phyloP scores from a whole-genome alignment of 1,139 yeast genomes.

The Saccharomyces hybrid region DNA sequence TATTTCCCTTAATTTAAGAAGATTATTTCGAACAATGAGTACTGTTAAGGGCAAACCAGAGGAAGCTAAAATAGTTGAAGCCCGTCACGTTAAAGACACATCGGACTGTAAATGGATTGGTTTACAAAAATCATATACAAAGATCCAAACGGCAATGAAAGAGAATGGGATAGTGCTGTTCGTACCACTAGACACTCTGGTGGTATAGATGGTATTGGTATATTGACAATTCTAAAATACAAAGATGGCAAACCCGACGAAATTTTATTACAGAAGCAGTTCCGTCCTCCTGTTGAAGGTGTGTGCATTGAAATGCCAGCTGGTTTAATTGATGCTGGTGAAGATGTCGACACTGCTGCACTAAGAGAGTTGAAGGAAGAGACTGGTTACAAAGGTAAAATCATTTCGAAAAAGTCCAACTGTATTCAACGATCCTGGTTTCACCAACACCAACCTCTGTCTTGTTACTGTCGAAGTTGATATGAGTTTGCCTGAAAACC shows the following conservation, averaged over 20 bases:
- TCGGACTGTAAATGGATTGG: slow-evolving; percentile 55
- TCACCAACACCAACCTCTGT: slow-evolving; percentile 81
- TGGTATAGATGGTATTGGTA: slow-evolving; percentile 77
- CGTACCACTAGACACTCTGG: slow-evolving; percentile 70
- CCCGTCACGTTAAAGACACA: slow-evolving; percentile 31
- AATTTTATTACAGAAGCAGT: slow-evolving; percentile 74
- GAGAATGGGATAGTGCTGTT: slow-evolving; percentile 86
- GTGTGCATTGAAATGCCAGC: slow-evolving; percentile 93
- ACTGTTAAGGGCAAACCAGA: slow-evolving; percentile 32
- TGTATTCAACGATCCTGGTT: slow-evolving; percentile 85
- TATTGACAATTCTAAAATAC: slow-evolving; percentile 57
- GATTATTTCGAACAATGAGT: slow-evolving; percentile 17
- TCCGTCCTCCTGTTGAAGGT: slow-evolving; percentile 83
- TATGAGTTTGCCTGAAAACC: slow-evolving; percentile 53
- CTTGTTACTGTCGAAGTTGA: slow-evolving; percentile 77
- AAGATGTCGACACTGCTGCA: slow-evolving; percentile 71
- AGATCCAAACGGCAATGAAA: slow-evolving; percentile 54
- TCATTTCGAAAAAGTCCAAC: slow-evolving; percentile 45
- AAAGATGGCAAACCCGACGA: slow-evolving; percentile 43
- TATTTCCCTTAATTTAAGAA: neutral
- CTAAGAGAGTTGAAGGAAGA: slow-evolving; percentile 82
- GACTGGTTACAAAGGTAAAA: slow-evolving; percentile 69
- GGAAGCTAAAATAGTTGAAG: slow-evolving; percentile 34
- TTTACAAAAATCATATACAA: slow-evolving; percentile 52
- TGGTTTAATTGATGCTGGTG: slow-evolving; percentile 82